These are phyloP conservation scores for Ogataea hybrid DNA, from an alignment of 1,139 yeast species.

Conservation along the genomic window DNA sequence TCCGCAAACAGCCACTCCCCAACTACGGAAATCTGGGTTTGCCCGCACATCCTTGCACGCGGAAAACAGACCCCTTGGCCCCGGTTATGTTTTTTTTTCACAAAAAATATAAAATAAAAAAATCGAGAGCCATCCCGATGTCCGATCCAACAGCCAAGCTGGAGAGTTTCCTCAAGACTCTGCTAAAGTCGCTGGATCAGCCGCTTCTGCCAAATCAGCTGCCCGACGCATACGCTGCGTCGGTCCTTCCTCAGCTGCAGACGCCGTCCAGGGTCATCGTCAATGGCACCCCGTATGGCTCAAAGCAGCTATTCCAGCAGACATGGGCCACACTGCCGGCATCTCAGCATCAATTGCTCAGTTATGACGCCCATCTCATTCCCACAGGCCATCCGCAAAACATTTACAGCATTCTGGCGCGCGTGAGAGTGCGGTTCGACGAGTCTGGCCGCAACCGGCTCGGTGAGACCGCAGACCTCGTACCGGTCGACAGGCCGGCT, in stretches of 20 bases:
- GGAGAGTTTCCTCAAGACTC: slow-evolving; percentile 26
- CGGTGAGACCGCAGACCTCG: slow-evolving; percentile 57
- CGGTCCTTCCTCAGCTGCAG: slow-evolving; percentile 39
- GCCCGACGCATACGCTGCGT: slow-evolving; percentile 20
- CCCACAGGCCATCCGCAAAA: slow-evolving; percentile 48
- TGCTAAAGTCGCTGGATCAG: slow-evolving; percentile 28
- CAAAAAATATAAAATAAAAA: neutral
- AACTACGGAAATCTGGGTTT: too few species aligned
- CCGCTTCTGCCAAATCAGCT: slow-evolving; percentile 20
- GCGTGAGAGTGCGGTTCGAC: slow-evolving; percentile 70
- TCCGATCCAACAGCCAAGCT: slow-evolving; percentile 26
- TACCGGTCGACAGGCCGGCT: slow-evolving; percentile 25
- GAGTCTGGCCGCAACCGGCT: slow-evolving; percentile 65
- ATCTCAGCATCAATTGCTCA: slow-evolving; percentile 60
- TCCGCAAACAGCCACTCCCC: slow-evolving; percentile 7
- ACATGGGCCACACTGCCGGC: slow-evolving; percentile 62
- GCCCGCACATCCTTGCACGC: too few species aligned
- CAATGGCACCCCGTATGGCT: slow-evolving; percentile 65
- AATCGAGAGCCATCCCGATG: neutral
- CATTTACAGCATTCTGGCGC: slow-evolving; percentile 47
- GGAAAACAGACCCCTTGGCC: too few species aligned
- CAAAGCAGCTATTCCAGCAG: slow-evolving; percentile 59
- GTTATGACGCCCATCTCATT: slow-evolving; percentile 64
- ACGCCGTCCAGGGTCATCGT: slow-evolving; percentile 56
- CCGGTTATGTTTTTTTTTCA: neutral